Evolutionary conservation across 2,329 filamentous ascomycete genomes (phyloP), one percentile per base, ranked within the genome.

Genomic region (Fusarium cyanostomum): DNA sequence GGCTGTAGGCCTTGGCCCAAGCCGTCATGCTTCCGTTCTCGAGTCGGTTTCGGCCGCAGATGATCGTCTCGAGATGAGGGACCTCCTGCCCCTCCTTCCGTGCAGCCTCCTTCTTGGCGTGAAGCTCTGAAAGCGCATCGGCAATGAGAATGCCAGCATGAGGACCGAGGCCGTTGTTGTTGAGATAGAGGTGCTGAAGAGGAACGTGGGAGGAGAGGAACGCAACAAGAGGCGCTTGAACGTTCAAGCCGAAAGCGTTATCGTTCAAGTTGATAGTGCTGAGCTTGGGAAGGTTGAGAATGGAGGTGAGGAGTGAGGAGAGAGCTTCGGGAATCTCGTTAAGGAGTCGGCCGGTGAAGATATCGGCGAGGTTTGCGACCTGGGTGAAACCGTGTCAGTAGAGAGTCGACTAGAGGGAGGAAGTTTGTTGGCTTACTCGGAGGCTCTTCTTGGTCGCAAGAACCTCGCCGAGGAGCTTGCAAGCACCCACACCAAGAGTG

Each of bases 111-210:
- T 98, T 98, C 80, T 92, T 93, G 62, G 85, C 85, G 55, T 96
- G 91, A 34, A 99, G 88, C 64, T 88, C 85, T 16, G 88, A 90
- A 52, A 99, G 88, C 7, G 95, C 92, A 74, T 97, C 89, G 45
- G 94, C 95, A 70, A 99, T 89, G 51, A 95, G 83, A 41, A 92
- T 92, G 56, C 95, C 95, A 9, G 94, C 94, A 61, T 93, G 89
- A 18, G 95, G 95, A 11, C 95, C 95, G 33, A 99, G 87, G 26
- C 95, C 95, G 77, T 99, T 99, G 84, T 99, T 99, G 84, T 98
- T 98, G 56, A 99, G 88, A 78, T 96, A 92, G 26, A 99, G 87
- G 78, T 97, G 94, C 78, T 94, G 93, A 37, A 99, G 88, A 3
- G 95, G 94, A 4, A 91, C 87, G 79, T 98, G 94, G 56, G 89